Evolutionary conservation across 169 alveolate genomes (phyloP).

Genomic region (Haemoproteus tartakovskyi): DNA sequence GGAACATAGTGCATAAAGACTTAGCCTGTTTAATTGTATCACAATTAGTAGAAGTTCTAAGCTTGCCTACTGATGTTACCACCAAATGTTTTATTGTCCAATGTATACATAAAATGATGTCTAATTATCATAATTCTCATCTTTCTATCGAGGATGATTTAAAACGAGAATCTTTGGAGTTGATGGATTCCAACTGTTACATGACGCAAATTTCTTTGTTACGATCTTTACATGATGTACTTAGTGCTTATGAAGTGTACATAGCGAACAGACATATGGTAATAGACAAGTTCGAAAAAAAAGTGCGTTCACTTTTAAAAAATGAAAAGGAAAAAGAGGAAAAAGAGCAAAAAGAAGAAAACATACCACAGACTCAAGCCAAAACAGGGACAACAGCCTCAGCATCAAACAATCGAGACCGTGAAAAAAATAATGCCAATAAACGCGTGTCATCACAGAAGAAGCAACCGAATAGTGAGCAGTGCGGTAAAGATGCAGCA

Average conservation of each 20-base stretch:
- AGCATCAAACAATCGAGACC: background rate
- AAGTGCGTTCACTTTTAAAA: background rate
- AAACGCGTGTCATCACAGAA: background rate
- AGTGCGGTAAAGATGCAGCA: background rate
- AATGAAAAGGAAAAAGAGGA: background rate
- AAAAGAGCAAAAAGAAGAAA: background rate
- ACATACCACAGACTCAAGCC: background rate
- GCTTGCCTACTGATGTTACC: conserved; percentile 41
- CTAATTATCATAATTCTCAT: conserved; percentile 57
- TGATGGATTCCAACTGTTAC: too few species aligned
- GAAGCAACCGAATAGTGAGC: background rate
- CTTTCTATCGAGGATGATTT: conserved; percentile 38
- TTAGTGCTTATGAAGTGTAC: too few species aligned
- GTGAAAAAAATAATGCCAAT: background rate
- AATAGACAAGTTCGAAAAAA: conserved; percentile 20
- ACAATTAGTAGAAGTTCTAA: conserved; percentile 26
- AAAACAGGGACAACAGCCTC: background rate
- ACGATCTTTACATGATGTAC: too few species aligned
- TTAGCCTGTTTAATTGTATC: conserved; percentile 6
- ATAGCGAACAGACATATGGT: conserved; percentile 59
- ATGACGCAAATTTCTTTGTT: too few species aligned
- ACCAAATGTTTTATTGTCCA: conserved; percentile 49
- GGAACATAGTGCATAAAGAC: conserved; percentile 13
- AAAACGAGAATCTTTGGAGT: too few species aligned
- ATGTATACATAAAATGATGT: conserved; percentile 40